phyloP scores from a whole-genome alignment of 148 eudicot genomes.

The Diospyros kaki region DNA sequence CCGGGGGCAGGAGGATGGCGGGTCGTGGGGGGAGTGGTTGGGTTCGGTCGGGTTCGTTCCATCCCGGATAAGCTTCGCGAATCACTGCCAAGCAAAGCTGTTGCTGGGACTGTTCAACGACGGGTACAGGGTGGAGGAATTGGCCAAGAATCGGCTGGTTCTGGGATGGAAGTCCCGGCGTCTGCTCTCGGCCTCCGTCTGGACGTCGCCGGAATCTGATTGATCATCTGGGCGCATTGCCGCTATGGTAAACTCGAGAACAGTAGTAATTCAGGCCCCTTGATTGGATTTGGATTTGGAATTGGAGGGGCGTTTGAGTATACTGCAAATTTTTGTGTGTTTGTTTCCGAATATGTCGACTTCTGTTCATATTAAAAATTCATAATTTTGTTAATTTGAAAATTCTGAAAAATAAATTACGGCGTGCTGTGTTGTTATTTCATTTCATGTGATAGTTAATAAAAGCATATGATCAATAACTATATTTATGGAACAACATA shows the following conservation, averaged over 20 bases:
- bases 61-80: slow-evolving; percentile 38
- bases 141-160: slow-evolving; percentile 34
- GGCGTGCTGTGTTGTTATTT: too few relatives aligned
- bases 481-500: too few relatives aligned
- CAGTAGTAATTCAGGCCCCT: too few relatives aligned
- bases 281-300: too few relatives aligned
- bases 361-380: too few relatives aligned
- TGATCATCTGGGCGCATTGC: background rate
- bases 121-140: slow-evolving; percentile 51
- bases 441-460: too few relatives aligned
- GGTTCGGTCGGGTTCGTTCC: slow-evolving; percentile 27
- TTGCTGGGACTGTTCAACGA: slow-evolving; percentile 46
- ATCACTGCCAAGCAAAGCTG: slow-evolving; percentile 54
- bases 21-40: slow-evolving; percentile 37
- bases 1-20: slow-evolving; percentile 22
- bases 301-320: too few relatives aligned
- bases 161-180: slow-evolving; percentile 52
- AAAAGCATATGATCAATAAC: too few relatives aligned
- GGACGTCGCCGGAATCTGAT: slow-evolving; percentile 28
- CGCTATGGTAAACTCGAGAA: background rate
- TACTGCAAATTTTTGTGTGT: too few relatives aligned
- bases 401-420: too few relatives aligned
- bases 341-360: too few relatives aligned
- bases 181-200: slow-evolving; percentile 46
- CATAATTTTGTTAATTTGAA: too few relatives aligned